Conservation (phyloP, 164 flowering plant species). For the Vitis amurensis region DNA sequence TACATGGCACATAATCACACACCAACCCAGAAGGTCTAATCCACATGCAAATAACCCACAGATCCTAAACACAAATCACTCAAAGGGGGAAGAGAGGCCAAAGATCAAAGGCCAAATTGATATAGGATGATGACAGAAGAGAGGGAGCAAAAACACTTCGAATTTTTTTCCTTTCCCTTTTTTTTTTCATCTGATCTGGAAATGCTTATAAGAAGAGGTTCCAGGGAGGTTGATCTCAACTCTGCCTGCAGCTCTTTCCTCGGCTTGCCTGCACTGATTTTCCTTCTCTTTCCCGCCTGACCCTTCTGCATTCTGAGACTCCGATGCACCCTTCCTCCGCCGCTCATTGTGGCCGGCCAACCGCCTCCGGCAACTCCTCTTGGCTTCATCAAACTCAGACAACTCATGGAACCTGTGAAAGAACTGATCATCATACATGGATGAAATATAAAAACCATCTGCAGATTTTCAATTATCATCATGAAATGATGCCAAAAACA, state of each 20-base stretch:
- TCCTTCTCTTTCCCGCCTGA: constrained; percentile 16
- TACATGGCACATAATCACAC: too few relatives aligned
- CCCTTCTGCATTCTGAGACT: constrained; percentile 21
- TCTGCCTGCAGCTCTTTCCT: constrained; percentile 13
- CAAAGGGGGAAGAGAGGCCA: too few relatives aligned
- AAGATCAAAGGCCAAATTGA: too few relatives aligned
- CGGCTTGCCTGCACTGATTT: constrained; percentile 12
- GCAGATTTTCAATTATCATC: too few relatives aligned
- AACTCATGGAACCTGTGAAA: constrained; percentile 49
- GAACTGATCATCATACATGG: too few relatives aligned
- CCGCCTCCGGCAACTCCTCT: constrained; percentile 52
- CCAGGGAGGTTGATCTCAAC: constrained; percentile 13
- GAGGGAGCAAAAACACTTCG: constrained; percentile 36
- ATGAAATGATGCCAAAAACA: too few relatives aligned
- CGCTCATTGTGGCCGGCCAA: constrained; percentile 54
- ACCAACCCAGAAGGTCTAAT: too few relatives aligned
- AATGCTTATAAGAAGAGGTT: constrained; percentile 22
- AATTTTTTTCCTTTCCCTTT: not conserved
- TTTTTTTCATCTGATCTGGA: constrained; percentile 25
- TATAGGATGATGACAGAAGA: constrained; percentile 42
- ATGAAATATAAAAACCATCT: too few relatives aligned
- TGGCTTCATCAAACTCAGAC: constrained; percentile 47
- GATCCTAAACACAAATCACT: too few relatives aligned
- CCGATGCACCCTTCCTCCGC: constrained; percentile 42
- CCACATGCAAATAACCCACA: too few relatives aligned